phyloP scores from a whole-genome alignment of 371 early-diverging fungal species.

The Circinella minor region DNA sequence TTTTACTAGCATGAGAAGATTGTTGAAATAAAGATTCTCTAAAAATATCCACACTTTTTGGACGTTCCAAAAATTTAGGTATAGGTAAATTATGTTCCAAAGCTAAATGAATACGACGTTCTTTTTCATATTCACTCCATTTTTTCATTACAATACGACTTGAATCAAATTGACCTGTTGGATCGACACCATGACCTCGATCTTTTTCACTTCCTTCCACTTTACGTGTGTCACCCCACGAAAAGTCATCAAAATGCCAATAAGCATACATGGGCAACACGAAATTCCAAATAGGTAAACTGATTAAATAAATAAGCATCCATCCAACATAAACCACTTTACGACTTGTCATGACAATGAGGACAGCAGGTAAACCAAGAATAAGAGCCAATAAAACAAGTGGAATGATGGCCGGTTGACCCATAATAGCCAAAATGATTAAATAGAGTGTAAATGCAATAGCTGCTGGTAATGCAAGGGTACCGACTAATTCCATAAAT shows the following conservation, averaged over 20 bases:
- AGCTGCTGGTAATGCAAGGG: constrained; percentile 97
- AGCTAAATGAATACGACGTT: constrained; percentile 25
- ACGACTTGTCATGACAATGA: constrained; percentile 92
- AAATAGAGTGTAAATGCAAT: constrained; percentile 90
- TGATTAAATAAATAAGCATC: constrained; percentile 93
- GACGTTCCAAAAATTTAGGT: constrained; percentile 28
- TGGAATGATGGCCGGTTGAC: constrained; percentile 71
- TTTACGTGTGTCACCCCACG: constrained; percentile 98
- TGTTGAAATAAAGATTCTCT: constrained; percentile 15
- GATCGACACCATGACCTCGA: constrained; percentile 49
- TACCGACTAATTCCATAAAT: constrained; percentile 97
- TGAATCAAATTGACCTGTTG: constrained; percentile 69
- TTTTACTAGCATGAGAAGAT: background rate
- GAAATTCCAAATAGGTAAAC: constrained; percentile 98
- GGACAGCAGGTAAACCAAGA: constrained; percentile 92
- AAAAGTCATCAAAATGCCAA: constrained; percentile 99
- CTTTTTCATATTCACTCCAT: constrained; percentile 72
- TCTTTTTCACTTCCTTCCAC: constrained; percentile 69
- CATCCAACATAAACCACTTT: constrained; percentile 92
- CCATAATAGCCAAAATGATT: constrained; percentile 64
- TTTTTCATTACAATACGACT: constrained; percentile 68
- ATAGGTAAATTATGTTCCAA: constrained; percentile 26
- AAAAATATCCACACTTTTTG: constrained; percentile 23
- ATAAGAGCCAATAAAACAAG: constrained; percentile 79
- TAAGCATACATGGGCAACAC: constrained; percentile 97